These are phyloP conservation scores for Heterobasidion annosum DNA, from an alignment of 1,284 basidiomycete genomes.

Conservation along the genomic window DNA sequence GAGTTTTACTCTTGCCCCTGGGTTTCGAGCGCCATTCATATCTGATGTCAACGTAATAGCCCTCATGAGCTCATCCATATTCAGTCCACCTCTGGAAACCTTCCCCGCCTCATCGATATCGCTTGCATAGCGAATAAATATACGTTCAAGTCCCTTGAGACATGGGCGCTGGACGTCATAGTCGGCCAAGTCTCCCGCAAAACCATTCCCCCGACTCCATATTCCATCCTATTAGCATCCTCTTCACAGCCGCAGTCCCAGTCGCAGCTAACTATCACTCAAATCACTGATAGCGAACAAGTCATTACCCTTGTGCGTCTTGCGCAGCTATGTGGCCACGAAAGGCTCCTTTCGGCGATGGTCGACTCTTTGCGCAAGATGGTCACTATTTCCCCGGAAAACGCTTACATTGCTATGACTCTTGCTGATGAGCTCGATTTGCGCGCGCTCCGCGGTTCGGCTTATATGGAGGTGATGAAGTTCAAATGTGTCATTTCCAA, in stretches of 20 bases:
- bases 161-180: slow-evolving; percentile 58
- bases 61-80: slow-evolving; percentile 45
- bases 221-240: slow-evolving; percentile 16
- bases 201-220: slow-evolving; percentile 24
- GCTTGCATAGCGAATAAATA: slow-evolving; percentile 58
- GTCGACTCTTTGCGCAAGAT: slow-evolving; percentile 45
- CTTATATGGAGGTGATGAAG: slow-evolving; percentile 64
- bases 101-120: slow-evolving; percentile 50
- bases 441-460: slow-evolving; percentile 43
- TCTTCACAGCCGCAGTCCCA: slow-evolving; percentile 6
- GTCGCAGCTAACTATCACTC: slow-evolving; percentile 26
- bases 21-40: neutral
- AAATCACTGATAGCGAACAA: slow-evolving; percentile 11
- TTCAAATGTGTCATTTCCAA: slow-evolving; percentile 37
- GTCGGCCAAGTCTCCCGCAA: slow-evolving; percentile 51
- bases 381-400: slow-evolving; percentile 47
- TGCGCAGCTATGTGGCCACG: slow-evolving; percentile 55
- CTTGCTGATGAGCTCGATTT: slow-evolving; percentile 59
- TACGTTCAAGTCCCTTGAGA: slow-evolving; percentile 58
- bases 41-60: slow-evolving; percentile 21
- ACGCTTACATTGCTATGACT: slow-evolving; percentile 59
- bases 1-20: slow-evolving; percentile 17
- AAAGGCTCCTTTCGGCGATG: slow-evolving; percentile 46
- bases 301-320: slow-evolving; percentile 51
- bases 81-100: slow-evolving; percentile 35